Conservation (phyloP, 768 basidiomycete genomes). For the Hericium erinaceus region DNA sequence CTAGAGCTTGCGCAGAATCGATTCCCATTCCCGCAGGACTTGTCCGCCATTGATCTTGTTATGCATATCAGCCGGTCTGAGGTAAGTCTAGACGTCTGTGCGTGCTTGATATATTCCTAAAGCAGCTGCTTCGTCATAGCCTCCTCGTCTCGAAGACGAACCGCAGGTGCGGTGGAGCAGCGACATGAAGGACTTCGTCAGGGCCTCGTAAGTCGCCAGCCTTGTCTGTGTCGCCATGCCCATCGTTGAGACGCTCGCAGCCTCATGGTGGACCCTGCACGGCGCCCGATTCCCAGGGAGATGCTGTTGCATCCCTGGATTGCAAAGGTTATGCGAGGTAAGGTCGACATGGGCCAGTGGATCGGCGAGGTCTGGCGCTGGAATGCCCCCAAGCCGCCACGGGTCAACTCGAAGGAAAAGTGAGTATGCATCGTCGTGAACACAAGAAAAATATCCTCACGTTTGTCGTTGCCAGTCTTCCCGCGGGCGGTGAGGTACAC, state of each 20-base stretch:
- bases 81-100: slow-evolving; percentile 27
- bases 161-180: slow-evolving; percentile 47
- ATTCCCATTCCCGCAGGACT: slow-evolving; percentile 83
- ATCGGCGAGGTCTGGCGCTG: slow-evolving; percentile 71
- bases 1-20: slow-evolving; percentile 83
- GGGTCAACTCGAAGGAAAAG: not conserved
- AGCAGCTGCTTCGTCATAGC: slow-evolving; percentile 29
- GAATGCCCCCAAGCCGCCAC: slow-evolving; percentile 17
- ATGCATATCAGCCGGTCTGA: slow-evolving; percentile 71
- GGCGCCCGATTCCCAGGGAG: slow-evolving; percentile 68
- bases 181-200: slow-evolving; percentile 81
- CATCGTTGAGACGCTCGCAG: slow-evolving; percentile 27
- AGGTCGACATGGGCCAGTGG: slow-evolving; percentile 80
- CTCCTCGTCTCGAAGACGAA: slow-evolving; percentile 64
- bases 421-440: not conserved
- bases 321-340: slow-evolving; percentile 53
- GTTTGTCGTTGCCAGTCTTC: no score
- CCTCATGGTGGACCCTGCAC: slow-evolving; percentile 50
- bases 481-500: no score
- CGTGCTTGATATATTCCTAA: slow-evolving; percentile 4
- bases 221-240: not conserved
- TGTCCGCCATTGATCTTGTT: slow-evolving; percentile 80
- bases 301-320: slow-evolving; percentile 79
- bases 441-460: no score
- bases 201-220: slow-evolving; percentile 47